A percentile compares a stretch with the other conserved stretches of the same genome.
Evolutionary conservation across 768 basidiomycete species (phyloP).

Genomic region (Boletus insuetus): DNA sequence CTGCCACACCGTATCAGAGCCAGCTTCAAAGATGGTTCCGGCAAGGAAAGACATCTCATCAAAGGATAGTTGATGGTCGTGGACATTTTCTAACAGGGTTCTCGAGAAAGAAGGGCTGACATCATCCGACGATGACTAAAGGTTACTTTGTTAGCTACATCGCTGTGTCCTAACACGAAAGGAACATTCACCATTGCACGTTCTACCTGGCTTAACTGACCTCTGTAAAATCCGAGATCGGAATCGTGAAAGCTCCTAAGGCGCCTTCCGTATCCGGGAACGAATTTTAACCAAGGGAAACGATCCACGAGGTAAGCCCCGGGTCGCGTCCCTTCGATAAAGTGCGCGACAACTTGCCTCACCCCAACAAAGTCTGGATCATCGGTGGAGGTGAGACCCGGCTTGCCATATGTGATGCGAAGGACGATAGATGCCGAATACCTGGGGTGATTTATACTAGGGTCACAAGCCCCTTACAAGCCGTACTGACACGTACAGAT

Average conservation of each 20-base stretch:
- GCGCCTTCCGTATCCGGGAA: slow-evolving; percentile 59
- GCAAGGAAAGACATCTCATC: slow-evolving; percentile 58
- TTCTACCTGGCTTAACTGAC: slow-evolving; percentile 44
- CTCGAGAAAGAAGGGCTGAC: slow-evolving; percentile 42
- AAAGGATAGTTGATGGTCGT: slow-evolving; percentile 46
- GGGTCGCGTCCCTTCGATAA: slow-evolving; percentile 31
- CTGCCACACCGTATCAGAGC: slow-evolving; percentile 47
- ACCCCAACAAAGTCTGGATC: slow-evolving; percentile 25
- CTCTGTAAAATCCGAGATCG: slow-evolving; percentile 51
- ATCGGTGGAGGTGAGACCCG: slow-evolving; percentile 13
- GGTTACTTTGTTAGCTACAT: not conserved
- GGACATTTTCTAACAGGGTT: slow-evolving; percentile 49
- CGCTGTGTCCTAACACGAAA: fast-evolving
- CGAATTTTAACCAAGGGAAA: slow-evolving; percentile 36
- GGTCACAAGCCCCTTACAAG: not conserved
- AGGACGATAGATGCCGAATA: slow-evolving; percentile 26
- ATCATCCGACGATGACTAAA: slow-evolving; percentile 10
- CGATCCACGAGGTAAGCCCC: slow-evolving; percentile 36
- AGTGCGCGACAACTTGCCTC: slow-evolving; percentile 19
- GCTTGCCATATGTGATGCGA: slow-evolving; percentile 26
- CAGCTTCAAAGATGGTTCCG: slow-evolving; percentile 60
- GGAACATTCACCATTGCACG: slow-evolving; percentile 37
- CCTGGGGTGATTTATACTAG: slow-evolving; percentile 12
- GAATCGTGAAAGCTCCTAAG: slow-evolving; percentile 49
- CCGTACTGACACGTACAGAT: slow-evolving; percentile 40